Evolutionary conservation across 805 yeast species (phyloP), one percentile per base, ranked within the genome.

Genomic region (Metschnikowia chrysomelidarum): DNA sequence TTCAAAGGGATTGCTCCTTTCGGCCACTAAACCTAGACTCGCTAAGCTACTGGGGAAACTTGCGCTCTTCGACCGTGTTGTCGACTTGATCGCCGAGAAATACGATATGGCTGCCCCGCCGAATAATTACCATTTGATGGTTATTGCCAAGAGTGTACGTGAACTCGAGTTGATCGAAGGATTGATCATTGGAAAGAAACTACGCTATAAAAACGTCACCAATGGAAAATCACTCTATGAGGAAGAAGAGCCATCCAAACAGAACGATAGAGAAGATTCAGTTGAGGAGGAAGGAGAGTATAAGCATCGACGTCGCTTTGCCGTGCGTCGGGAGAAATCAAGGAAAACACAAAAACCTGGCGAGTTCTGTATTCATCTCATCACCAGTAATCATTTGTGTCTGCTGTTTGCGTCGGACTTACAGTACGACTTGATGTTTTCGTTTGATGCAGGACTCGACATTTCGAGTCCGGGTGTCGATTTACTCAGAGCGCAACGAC

Each of bases 141-240:
- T 84, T 8, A 73, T 80, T 3, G 82, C 87, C 0, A 71, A 74
- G 23, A 74, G 69, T 48, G 69, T 80, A 15, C 80, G 82, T 51
- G 93, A 84, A 51, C 55, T 84, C 43, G 94, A 88, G 52, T 61
- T 88, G 29, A 68, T 88, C 5, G 97, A 88, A 56, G 84, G 89
- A 0, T 67, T 82, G 28, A 52, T 87, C 10, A 64, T 83, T n/a
- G 96, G 96, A 2, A 78, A 85, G 49, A 65, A 66, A 23, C 58
- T 86, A 24, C 71, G 73, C 42, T 82, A 83, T 51, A 72, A 71
- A 41, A 73, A 95, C 46, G 73, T 81, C 47, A 76, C 87, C 16
- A 86, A 87, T 11, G 68, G 78, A 1, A 35, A 38, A 14, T 73
- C 81, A 13, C 57, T 82, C 16, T 73, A 69, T 44, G 77, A 73